Base-by-base conservation (phyloP, 2,329 filamentous ascomycete species). In the Colletotrichum liriopes region DNA sequence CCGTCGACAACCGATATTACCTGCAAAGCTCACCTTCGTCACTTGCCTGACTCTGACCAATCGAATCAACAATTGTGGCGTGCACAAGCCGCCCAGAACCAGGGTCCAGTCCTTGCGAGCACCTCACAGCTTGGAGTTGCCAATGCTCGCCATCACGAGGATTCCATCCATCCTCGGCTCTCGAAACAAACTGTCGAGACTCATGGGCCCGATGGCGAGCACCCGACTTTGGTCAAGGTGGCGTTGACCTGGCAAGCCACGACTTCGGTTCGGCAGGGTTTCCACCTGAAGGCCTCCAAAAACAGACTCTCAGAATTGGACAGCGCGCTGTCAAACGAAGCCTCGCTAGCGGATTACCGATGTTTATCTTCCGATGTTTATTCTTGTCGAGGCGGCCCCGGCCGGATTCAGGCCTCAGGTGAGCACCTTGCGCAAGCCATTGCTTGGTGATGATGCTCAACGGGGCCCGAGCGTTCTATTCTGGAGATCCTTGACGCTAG, bases 401-500 rank as follows among this genome's bases (percentile, higher is more conserved):
- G 43, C 52, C 52, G 54, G 45, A 43, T 64, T 43, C 26, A 55
- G 47, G 70, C 69, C 70, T 72, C 70, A 72, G 70, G 70, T 70
- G 70, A 65, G 52, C 43, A 68, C 45, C 20, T 43, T 65, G 65
- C 60, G 70, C 54, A 69, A 70, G 70, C 60, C 65, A 60, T 66
- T 65, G 65, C 45, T 37, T 54, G 54, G 60, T 65, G 23, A 59
- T 63, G 26, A 59, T 63, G 26, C 32, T 37, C 23, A 68, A 43
- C 32, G 51, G 54, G 59, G 45, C 39, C 60, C 29, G 45, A 51
- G 54, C 59, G 39, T 63, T 61, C 61, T 64, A 45, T 64, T 54
- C 47, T 56, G 26, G 54, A 61, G 29, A 71, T 61, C 12, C 41
- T 61, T 35, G 16, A 32, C 43, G 56, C 66, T 65, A 64, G 69